Evolutionary conservation across 805 yeast species (phyloP), one percentile per base, ranked within the genome.

Genomic region (Ogataea sp.): DNA sequence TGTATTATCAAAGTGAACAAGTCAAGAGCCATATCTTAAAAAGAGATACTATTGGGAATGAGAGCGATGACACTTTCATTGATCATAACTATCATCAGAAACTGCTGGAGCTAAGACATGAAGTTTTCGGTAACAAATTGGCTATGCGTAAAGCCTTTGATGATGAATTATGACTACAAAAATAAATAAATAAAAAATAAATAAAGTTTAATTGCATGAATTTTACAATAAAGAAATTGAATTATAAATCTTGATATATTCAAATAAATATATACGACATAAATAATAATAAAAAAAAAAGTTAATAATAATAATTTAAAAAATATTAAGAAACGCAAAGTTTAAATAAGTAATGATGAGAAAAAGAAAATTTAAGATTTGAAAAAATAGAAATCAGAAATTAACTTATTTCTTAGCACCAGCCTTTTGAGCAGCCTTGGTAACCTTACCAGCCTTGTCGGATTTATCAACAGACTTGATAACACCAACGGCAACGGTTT

Each of bases 401-500:
- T 34, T 37, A 46, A 50, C 61, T 74, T 78, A 78, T 72, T 78
- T 78, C 83, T 78, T 78, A 58, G 73, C 73, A 20, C 25, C 25
- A 65, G 86, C 86, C 80, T 80, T 80, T 55, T 69, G 70, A 69
- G 95, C 96, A 70, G 95, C 86, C 87, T 86, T 86, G 88, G 95
- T 85, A 62, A 85, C 93, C 88, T 86, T 85, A 73, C 87, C 89
- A 63, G 87, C 85, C 71, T 71, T 73, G 72, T 78, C 82, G 55
- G 84, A 64, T 83, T 87, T 87, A 64, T 76, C 94, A 60, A 87
- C 95, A 52, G 87, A 71, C 82, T 90, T 90, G 84, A 90, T 84
- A 67, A 89, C 96, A 85, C 97, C 97, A 68, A 89, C 97, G 68
- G 97, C 97, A 63, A 89, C 97, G 61, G 97, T 89, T 77, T 88